phyloP scores from a whole-genome alignment of 2,329 filamentous ascomycete genomes.

The Cladosporium oxysporum region DNA sequence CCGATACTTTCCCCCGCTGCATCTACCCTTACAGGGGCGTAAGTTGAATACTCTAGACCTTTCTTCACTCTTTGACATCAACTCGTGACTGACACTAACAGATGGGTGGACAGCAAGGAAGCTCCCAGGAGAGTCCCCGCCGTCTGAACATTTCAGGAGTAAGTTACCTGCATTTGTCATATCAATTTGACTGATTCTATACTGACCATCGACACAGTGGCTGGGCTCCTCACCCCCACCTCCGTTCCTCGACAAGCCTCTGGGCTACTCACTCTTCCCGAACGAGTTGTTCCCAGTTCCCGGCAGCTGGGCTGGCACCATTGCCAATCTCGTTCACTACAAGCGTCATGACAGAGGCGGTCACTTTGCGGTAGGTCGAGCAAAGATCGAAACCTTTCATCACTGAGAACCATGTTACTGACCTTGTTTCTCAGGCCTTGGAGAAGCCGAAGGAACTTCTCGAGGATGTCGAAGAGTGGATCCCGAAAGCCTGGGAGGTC shows the following conservation, averaged over 20 bases:
- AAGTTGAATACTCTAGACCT: neutral
- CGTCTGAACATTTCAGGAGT: neutral
- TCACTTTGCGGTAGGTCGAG: constrained; percentile 41
- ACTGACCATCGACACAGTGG: neutral
- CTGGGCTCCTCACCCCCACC: constrained; percentile 4
- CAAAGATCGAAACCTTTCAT: neutral
- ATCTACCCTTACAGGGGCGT: constrained; percentile 53
- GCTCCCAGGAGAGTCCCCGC: neutral
- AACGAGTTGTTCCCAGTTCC: constrained; percentile 44
- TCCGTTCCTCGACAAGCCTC: constrained; percentile 43
- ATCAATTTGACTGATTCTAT: neutral
- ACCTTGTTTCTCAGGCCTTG: constrained; percentile 32
- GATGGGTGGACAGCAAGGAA: constrained; percentile 5
- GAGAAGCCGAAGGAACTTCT: constrained; percentile 38
- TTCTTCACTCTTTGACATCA: no score
- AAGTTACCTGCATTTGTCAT: neutral
- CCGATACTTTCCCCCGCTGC: constrained; percentile 49
- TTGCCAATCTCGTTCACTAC: constrained; percentile 41
- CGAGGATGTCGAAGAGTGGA: constrained; percentile 38
- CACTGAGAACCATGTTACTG: neutral
- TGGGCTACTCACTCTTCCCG: constrained; percentile 48
- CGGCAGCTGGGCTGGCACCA: constrained; percentile 39
- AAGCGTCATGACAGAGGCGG: constrained; percentile 42
- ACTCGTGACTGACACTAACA: neutral
- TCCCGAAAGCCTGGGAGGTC: constrained; percentile 34